A percentile compares a stretch with the other conserved stretches of the same genome.
These are phyloP conservation scores for Claviceps sp. DNA, from an alignment of 2,329 filamentous ascomycete genomes.

Conservation along the genomic window DNA sequence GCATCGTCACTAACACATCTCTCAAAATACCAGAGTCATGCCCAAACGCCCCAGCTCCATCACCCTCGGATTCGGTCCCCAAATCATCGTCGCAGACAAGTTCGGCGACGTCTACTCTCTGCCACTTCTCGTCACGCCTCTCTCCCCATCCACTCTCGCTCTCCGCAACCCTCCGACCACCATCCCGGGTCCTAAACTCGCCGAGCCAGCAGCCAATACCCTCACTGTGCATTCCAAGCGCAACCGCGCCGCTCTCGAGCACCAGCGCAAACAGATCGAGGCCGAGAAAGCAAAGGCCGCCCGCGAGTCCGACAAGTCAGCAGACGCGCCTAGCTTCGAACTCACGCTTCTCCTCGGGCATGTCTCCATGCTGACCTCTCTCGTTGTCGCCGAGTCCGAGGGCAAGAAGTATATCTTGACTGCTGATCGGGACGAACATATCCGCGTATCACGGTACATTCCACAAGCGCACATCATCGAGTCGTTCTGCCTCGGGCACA, in stretches of 20 bases:
- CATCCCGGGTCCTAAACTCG: slow-evolving; percentile 13
- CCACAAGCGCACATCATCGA: slow-evolving; percentile 84
- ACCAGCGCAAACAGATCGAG: slow-evolving; percentile 38
- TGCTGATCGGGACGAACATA: slow-evolving; percentile 54
- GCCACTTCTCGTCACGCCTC: slow-evolving; percentile 39
- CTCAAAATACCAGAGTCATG: slow-evolving; percentile 47
- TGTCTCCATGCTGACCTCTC: slow-evolving; percentile 82
- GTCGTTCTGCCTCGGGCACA: slow-evolving; percentile 77
- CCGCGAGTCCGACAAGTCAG: slow-evolving; percentile 12
- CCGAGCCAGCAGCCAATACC: slow-evolving; percentile 39
- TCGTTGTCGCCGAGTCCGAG: slow-evolving; percentile 38
- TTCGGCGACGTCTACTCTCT: slow-evolving; percentile 93
- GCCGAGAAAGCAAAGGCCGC: slow-evolving; percentile 13
- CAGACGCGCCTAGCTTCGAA: slow-evolving; percentile 44
- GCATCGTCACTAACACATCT: background rate
- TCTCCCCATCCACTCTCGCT: slow-evolving; percentile 6
- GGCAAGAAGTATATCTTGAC: slow-evolving; percentile 39
- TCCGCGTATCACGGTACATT: slow-evolving; percentile 69
- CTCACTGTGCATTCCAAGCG: slow-evolving; percentile 51
- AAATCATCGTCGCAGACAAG: slow-evolving; percentile 79
- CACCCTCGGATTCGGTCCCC: slow-evolving; percentile 53
- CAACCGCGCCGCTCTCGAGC: slow-evolving; percentile 45
- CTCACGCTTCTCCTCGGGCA: slow-evolving; percentile 75
- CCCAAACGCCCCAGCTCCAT: slow-evolving; percentile 79
- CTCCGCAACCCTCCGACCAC: slow-evolving; percentile 4